Base-by-base conservation (phyloP, 208 protist species). In the Trypanosoma boissoni region DNA sequence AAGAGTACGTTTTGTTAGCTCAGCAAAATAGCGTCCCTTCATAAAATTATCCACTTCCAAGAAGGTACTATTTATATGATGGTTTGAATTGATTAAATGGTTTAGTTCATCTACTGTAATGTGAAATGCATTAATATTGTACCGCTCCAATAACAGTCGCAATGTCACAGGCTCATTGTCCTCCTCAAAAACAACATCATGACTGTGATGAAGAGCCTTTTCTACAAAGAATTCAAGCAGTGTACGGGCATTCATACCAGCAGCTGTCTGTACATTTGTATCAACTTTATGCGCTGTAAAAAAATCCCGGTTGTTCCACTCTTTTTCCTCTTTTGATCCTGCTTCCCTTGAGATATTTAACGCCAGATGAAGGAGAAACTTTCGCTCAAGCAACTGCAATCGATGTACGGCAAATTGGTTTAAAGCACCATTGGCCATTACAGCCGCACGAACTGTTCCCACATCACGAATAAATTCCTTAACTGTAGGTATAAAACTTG, bases 21-120 rank as follows among this genome's bases (percentile, higher is more conserved):
- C 88, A 0, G 88, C 88, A 78, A 97, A 97, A 71, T 97, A 97
- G 24, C 92, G 78, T 4, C 92, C 92, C 51, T 95, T 80, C 87
- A 97, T 95, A 50, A 89, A 93, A 72, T 94, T 95, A 64, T 91
- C 71, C 18, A 80, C 77, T 0, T 80, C 87, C 18, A 95, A 58
- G 53, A 97, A 95, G 26, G 86, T 90, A 28, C 44, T 70, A 20
- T 71, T 75, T 49, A 95, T 73, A 48, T 91, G 73, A 41, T 36
- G 44, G 59, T 91, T 78, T 7, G 83, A 82, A 55, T 78, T 62
- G 41, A 93, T 74, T 49, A 83, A 73, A 60, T 93, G 80, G 67
- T 92, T 78, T n/a, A 92, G 72, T 71, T 94, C 83, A 54, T 94
- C 86, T 10, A 94, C 86, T 1, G 86, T 89, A 68, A 93, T 90